phyloP scores from a whole-genome alignment of 106 monocot genomes.

The Dioscorea zingiberensis region DNA sequence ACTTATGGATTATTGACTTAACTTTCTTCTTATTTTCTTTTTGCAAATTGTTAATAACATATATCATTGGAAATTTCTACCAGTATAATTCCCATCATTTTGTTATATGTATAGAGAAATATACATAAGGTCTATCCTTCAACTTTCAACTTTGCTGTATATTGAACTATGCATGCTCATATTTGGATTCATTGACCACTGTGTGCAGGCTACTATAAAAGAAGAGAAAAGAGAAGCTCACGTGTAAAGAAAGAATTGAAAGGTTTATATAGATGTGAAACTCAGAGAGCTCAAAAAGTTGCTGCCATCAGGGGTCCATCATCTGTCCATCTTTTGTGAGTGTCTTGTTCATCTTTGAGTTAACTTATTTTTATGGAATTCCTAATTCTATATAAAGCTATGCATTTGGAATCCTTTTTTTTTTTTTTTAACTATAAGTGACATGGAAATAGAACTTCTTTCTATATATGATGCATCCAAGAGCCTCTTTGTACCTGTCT shows the following conservation, averaged over 20 bases:
- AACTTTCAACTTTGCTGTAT: not conserved
- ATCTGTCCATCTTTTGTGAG: constrained; percentile 78
- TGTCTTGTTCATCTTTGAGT: not conserved
- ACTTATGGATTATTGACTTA: too few species aligned
- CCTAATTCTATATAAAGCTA: not conserved
- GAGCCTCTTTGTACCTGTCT: too few species aligned
- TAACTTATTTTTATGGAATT: not conserved
- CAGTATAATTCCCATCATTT: not conserved
- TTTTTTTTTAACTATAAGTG: too few species aligned
- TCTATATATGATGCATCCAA: not conserved
- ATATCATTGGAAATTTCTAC: not conserved
- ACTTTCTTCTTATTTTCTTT: not conserved
- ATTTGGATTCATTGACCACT: not conserved
- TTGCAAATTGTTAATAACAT: not conserved
- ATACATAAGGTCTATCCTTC: too few species aligned
- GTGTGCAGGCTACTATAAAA: constrained; percentile 60
- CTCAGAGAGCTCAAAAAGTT: constrained; percentile 69
- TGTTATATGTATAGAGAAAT: not conserved
- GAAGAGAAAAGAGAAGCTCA: constrained; percentile 82
- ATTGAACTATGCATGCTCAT: not conserved
- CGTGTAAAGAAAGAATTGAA: constrained; percentile 78
- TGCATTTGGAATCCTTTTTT: too few species aligned
- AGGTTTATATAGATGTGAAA: constrained; percentile 71
- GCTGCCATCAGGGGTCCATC: constrained; percentile 80
- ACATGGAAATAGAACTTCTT: not conserved